A percentile compares a stretch with the other conserved stretches of the same genome.
phyloP scores from a whole-genome alignment of 2,329 filamentous ascomycete species.

The Gnomoniopsis smithogilvyi region DNA sequence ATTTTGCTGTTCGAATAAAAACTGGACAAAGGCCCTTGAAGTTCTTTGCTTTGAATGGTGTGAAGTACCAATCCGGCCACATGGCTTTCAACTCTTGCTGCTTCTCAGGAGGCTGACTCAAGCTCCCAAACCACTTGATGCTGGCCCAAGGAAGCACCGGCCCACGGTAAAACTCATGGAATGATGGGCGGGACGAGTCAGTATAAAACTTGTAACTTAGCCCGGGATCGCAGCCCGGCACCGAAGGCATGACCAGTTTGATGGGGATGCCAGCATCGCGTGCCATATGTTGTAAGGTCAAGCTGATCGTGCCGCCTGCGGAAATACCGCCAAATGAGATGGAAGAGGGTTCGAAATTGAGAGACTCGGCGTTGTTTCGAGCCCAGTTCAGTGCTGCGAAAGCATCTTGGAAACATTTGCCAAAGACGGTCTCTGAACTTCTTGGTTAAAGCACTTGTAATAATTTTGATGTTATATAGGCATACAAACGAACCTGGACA shows the following conservation, averaged over 20 bases:
- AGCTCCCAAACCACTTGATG: slow-evolving; percentile 30
- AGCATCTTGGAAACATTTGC: slow-evolving; percentile 34
- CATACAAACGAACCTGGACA: slow-evolving; percentile 22
- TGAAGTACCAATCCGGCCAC: slow-evolving; percentile 33
- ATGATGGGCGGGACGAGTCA: slow-evolving; percentile 33
- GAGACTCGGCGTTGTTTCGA: slow-evolving; percentile 19
- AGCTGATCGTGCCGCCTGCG: slow-evolving; percentile 32
- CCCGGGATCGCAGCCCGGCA: slow-evolving; percentile 25
- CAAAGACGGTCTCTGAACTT: slow-evolving; percentile 29
- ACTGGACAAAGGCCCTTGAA: slow-evolving; percentile 31
- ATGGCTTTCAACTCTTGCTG: slow-evolving; percentile 22
- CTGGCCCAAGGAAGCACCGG: slow-evolving; percentile 32
- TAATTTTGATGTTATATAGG: neutral
- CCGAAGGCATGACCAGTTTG: slow-evolving; percentile 31
- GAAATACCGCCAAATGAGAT: slow-evolving; percentile 37
- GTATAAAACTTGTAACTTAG: slow-evolving; percentile 29
- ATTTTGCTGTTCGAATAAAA: slow-evolving; percentile 31
- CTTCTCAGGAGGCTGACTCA: slow-evolving; percentile 27
- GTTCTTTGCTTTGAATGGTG: slow-evolving; percentile 29
- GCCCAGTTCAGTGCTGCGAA: slow-evolving; percentile 35
- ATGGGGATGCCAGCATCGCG: slow-evolving; percentile 35
- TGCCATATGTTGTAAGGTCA: slow-evolving; percentile 34
- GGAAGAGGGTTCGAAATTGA: slow-evolving; percentile 31
- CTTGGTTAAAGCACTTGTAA: neutral
- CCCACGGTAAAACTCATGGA: slow-evolving; percentile 30